Percentiles rank a stretch among this genome's conserved stretches.
Conservation (phyloP, 2,329 filamentous ascomycete genomes). For the Pseudonectria foliicola region DNA sequence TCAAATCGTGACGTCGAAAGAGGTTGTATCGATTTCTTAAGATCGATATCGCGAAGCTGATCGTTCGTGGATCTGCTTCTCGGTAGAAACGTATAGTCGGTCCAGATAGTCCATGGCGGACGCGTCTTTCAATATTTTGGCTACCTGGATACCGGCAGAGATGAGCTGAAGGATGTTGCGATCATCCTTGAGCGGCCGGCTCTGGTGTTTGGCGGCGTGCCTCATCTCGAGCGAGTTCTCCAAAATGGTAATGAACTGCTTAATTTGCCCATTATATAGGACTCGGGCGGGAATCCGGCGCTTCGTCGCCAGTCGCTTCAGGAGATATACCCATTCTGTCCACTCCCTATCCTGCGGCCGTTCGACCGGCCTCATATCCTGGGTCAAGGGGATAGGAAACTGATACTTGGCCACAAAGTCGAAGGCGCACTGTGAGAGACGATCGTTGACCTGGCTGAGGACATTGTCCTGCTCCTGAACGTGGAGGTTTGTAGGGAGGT, state of each 20-base stretch:
- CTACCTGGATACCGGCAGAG: constrained; percentile 79
- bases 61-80: constrained; percentile 69
- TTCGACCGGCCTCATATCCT: constrained; percentile 72
- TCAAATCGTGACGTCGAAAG: constrained; percentile 11
- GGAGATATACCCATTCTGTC: constrained; percentile 86
- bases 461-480: constrained; percentile 81
- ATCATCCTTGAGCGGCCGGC: constrained; percentile 78
- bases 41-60: constrained; percentile 30
- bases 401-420: constrained; percentile 89
- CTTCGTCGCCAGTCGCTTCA: constrained; percentile 81
- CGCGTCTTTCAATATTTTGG: constrained; percentile 79
- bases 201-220: constrained; percentile 76
- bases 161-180: constrained; percentile 83
- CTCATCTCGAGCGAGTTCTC: constrained; percentile 87
- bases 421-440: constrained; percentile 77
- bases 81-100: constrained; percentile 73
- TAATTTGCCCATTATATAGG: constrained; percentile 84
- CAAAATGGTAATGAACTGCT: constrained; percentile 80
- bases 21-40: constrained; percentile 18
- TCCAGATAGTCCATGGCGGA: constrained; percentile 78
- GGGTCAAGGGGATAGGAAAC: constrained; percentile 77
- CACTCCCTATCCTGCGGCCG: constrained; percentile 73
- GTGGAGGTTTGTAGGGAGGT: constrained; percentile 74
- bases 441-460: constrained; percentile 73
- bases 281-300: constrained; percentile 76